Conservation (phyloP, 2,329 filamentous ascomycete species). For the Stagonosporopsis rhizophila region DNA sequence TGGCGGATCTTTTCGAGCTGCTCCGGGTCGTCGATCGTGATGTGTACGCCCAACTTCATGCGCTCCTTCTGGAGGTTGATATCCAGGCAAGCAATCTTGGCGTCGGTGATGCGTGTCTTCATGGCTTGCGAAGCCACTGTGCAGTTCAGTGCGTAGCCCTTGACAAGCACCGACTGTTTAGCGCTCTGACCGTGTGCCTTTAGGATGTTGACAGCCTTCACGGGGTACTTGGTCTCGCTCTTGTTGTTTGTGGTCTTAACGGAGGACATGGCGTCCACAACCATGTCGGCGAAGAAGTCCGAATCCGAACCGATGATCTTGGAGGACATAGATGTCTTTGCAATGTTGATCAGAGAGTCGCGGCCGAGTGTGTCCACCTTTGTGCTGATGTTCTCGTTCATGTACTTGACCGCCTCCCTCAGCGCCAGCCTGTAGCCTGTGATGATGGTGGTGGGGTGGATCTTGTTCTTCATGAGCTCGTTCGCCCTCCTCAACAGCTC, state of each 20-base stretch:
- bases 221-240: constrained; percentile 92
- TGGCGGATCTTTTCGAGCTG: constrained; percentile 97
- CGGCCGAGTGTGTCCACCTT: constrained; percentile 91
- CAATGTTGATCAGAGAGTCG: constrained; percentile 91
- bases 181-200: constrained; percentile 97
- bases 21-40: constrained; percentile 95
- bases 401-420: constrained; percentile 96
- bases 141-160: constrained; percentile 98
- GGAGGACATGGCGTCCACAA: constrained; percentile 92
- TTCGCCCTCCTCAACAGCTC: constrained; percentile 93
- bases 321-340: constrained; percentile 98
- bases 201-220: constrained; percentile 98
- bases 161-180: constrained; percentile 86
- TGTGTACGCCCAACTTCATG: constrained; percentile 99
- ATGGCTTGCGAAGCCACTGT: constrained; percentile 98
- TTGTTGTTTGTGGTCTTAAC: constrained; percentile 93
- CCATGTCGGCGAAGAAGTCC: constrained; percentile 97
- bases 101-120: constrained; percentile 89
- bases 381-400: constrained; percentile 97
- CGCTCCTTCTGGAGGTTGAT: constrained; percentile 99
- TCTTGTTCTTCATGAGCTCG: constrained; percentile 99
- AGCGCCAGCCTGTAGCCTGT: constrained; percentile 96
- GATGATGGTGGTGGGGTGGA: constrained; percentile 99
- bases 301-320: constrained; percentile 97
- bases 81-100: constrained; percentile 95